Percentiles rank a stretch among this genome's conserved stretches.
Evolutionary conservation across 1,284 basidiomycete species (phyloP).

Genomic region (Mycena sp.): DNA sequence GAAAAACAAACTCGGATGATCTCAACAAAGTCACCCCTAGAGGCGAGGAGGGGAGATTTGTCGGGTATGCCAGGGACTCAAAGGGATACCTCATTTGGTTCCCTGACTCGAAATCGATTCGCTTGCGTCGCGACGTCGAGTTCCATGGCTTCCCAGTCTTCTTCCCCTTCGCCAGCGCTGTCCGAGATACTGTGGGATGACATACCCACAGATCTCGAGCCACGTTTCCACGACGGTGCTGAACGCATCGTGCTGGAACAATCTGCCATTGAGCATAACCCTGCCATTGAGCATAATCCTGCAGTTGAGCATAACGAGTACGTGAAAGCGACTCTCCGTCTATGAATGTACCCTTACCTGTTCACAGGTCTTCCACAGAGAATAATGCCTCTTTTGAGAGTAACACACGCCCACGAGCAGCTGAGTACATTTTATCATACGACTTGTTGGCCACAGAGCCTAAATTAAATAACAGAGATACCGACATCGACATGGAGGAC

Average conservation of each 20-base stretch:
- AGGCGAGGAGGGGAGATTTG: slow-evolving; percentile 25
- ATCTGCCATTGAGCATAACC: slow-evolving; percentile 12
- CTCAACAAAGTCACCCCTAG: slow-evolving; percentile 5
- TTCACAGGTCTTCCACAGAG: too few relatives aligned
- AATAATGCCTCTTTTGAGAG: too few relatives aligned
- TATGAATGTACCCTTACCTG: too few relatives aligned
- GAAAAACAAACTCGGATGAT: slow-evolving; percentile 32
- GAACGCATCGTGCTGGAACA: slow-evolving; percentile 8
- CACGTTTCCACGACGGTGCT: background rate
- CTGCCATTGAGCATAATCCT: slow-evolving; percentile 21
- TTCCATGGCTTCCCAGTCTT: slow-evolving; percentile 46
- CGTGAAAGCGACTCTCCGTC: too few relatives aligned
- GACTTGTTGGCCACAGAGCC: too few relatives aligned
- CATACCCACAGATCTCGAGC: slow-evolving; percentile 30
- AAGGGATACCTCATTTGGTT: slow-evolving; percentile 32
- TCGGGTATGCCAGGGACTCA: slow-evolving; percentile 22
- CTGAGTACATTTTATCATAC: too few relatives aligned
- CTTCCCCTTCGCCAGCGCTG: slow-evolving; percentile 33
- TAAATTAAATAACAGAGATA: too few relatives aligned
- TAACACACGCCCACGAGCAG: too few relatives aligned
- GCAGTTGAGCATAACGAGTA: too few relatives aligned
- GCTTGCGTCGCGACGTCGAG: slow-evolving; percentile 29
- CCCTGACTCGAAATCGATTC: slow-evolving; percentile 18
- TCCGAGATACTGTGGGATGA: slow-evolving; percentile 36
- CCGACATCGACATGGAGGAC: too few relatives aligned